These are phyloP conservation scores for Schizochytrium sp. DNA, from an alignment of 108 stramenopile genomes.

Conservation along the genomic window DNA sequence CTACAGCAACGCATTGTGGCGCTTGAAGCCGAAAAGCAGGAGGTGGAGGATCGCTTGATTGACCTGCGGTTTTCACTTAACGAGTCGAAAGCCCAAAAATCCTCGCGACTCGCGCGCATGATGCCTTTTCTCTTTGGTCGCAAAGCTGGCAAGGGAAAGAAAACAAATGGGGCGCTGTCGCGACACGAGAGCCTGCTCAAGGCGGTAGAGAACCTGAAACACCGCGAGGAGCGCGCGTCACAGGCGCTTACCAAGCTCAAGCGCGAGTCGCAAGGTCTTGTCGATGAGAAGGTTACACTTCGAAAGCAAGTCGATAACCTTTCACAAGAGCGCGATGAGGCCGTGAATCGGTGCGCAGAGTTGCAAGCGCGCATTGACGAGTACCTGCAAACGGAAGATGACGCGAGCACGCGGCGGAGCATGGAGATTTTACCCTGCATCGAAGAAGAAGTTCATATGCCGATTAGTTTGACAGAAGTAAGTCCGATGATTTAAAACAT, in stretches of 20 bases:
- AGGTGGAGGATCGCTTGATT: conserved; percentile 5
- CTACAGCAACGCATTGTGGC: neutral
- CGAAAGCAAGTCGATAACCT: neutral
- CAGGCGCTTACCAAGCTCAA: neutral
- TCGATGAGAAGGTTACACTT: neutral
- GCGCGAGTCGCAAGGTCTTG: neutral
- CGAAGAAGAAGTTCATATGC: neutral
- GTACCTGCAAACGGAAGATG: neutral
- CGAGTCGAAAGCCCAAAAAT: neutral
- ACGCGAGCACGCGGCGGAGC: neutral
- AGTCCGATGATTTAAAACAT: neutral
- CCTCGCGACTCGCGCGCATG: neutral
- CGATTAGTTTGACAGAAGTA: neutral
- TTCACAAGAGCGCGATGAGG: neutral
- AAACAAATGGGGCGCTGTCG: neutral
- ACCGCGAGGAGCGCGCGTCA: neutral
- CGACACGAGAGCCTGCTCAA: neutral
- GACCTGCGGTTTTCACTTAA: neutral
- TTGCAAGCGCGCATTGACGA: neutral
- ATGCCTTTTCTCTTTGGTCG: neutral
- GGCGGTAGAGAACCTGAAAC: neutral
- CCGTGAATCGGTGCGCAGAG: neutral
- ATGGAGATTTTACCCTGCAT: neutral
- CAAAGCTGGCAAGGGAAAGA: neutral
- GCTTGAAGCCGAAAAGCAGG: neutral